A percentile compares a stretch with the other conserved stretches of the same genome.
phyloP scores from a whole-genome alignment of 2,329 filamentous ascomycete genomes.

The Fusarium cyanostomum region DNA sequence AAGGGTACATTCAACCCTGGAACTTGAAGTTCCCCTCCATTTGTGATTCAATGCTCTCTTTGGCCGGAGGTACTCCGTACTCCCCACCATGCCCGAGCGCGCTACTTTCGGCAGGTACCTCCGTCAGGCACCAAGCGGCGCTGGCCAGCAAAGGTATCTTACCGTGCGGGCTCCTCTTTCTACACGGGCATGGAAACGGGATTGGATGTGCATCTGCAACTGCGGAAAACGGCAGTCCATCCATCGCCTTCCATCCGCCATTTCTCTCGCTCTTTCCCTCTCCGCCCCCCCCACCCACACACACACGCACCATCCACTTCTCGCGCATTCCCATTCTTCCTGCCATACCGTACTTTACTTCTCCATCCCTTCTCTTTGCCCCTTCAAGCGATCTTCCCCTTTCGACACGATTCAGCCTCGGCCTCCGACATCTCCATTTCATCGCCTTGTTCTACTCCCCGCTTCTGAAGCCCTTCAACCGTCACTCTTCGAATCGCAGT shows the following conservation, averaged over 20 bases:
- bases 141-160: not conserved
- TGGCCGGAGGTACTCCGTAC: conserved; percentile 10
- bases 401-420: conserved; percentile 10
- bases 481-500: conserved; percentile 5
- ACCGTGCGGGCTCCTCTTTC: not conserved
- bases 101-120: conserved; percentile 18
- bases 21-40: conserved; percentile 1
- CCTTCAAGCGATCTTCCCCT: conserved; percentile 18
- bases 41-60: not conserved
- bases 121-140: not conserved
- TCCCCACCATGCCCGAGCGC: conserved; percentile 13
- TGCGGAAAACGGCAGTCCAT: conserved; percentile 23
- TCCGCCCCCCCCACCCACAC: too few species aligned
- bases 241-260: conserved; percentile 6
- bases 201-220: conserved; percentile 3
- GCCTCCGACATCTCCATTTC: not conserved
- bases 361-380: conserved; percentile 28
- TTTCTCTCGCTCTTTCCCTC: too few species aligned
- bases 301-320: conserved; percentile 31
- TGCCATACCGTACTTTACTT: conserved; percentile 33
- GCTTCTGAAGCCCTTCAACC: conserved; percentile 5
- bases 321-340: conserved; percentile 36
- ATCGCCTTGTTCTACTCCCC: not conserved
- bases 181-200: conserved; percentile 11
- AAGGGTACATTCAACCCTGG: too few species aligned